A percentile compares a stretch with the other conserved stretches of the same genome.
Evolutionary conservation across 805 yeast genomes (phyloP).

Genomic region (Komagataella mondaviorum): DNA sequence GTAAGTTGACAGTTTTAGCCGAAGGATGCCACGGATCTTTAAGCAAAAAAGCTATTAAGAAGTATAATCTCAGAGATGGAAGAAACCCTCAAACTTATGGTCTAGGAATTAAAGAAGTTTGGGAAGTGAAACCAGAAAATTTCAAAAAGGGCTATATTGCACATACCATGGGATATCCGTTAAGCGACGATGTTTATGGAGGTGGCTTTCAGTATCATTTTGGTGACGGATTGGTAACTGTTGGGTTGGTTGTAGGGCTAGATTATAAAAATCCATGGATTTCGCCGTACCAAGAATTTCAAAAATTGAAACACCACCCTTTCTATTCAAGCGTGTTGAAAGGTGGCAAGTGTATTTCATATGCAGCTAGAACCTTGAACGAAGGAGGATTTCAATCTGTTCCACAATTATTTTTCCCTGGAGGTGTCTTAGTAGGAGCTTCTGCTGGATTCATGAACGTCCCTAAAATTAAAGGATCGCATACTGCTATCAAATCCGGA

Average conservation of each 20-base stretch:
- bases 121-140: conserved; percentile 83
- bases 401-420: conserved; percentile 86
- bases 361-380: conserved; percentile 92
- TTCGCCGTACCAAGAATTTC: conserved; percentile 94
- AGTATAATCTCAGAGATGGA: conserved; percentile 53
- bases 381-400: conserved; percentile 96
- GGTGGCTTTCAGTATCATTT: conserved; percentile 98
- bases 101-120: conserved; percentile 88
- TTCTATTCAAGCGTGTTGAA: conserved; percentile 58
- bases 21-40: conserved; percentile 99
- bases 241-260: conserved; percentile 89
- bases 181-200: conserved; percentile 65
- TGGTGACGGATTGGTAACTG: conserved; percentile 82
- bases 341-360: conserved; percentile 88
- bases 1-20: conserved; percentile 79
- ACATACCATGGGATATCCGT: conserved; percentile 86
- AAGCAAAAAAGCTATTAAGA: conserved; percentile 60
- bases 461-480: conserved; percentile 95
- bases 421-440: conserved; percentile 92
- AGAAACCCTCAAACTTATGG: conserved; percentile 84
- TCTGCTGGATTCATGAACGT: conserved; percentile 96
- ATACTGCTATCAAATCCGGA: conserved; percentile 94
- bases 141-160: conserved; percentile 71
- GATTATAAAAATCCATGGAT: conserved; percentile 93
- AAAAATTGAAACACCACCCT: conserved; percentile 86